Percentiles rank a stretch among this genome's conserved stretches.
phyloP scores from a whole-genome alignment of 345 rosid species.

The Mercurialis annua region DNA sequence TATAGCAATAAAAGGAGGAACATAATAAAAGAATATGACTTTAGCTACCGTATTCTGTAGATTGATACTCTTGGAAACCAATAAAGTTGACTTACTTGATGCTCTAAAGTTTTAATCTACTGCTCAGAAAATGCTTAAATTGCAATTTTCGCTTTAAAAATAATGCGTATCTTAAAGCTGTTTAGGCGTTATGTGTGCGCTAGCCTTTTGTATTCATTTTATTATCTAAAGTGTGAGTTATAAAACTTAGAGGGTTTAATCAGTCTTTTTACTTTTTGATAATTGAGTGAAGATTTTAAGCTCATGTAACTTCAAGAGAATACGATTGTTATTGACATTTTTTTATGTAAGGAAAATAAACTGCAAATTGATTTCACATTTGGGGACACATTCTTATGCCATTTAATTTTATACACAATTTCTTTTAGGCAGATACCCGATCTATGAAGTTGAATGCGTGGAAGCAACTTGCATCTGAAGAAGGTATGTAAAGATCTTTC shows the following conservation, averaged over 20 bases:
- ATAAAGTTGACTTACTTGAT: not conserved
- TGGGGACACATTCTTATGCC: not conserved
- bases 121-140: not conserved
- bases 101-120: not conserved
- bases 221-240: no score
- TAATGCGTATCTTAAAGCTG: not conserved
- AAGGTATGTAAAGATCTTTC: constrained; percentile 46
- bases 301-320: not conserved
- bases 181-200: not conserved
- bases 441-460: constrained; percentile 78
- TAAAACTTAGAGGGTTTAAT: no score
- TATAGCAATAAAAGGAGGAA: not conserved
- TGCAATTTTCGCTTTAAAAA: not conserved
- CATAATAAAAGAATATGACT: not conserved
- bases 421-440: constrained; percentile 71
- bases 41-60: not conserved
- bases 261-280: not conserved
- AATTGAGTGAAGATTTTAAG: not conserved
- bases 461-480: constrained; percentile 91
- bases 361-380: not conserved
- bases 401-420: constrained; percentile 16
- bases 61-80: constrained; percentile 10
- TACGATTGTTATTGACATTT: not conserved
- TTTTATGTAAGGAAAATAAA: not conserved
- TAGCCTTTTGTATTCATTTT: not conserved